Evolutionary conservation across 1,284 basidiomycete species (phyloP).

Genomic region (Cryptococcus maquisensis): DNA sequence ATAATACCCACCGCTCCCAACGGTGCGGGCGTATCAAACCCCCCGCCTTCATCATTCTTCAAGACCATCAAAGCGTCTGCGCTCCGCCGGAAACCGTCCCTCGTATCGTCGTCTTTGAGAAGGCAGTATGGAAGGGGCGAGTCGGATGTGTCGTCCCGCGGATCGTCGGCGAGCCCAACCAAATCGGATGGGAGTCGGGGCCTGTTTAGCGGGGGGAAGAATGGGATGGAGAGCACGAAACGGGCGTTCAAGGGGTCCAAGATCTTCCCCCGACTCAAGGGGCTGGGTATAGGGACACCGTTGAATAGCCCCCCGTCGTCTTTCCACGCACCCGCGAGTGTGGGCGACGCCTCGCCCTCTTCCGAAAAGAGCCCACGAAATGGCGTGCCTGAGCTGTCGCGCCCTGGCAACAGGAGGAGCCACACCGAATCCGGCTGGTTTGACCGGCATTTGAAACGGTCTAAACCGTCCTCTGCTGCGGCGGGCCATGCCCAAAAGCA

Average conservation of each 20-base stretch:
- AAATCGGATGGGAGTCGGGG: slow-evolving; percentile 6
- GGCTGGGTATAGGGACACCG: background rate
- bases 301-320: background rate
- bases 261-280: slow-evolving; percentile 26
- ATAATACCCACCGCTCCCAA: slow-evolving; percentile 23
- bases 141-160: slow-evolving; percentile 14
- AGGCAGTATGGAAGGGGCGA: slow-evolving; percentile 9
- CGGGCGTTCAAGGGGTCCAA: slow-evolving; percentile 32
- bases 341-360: background rate
- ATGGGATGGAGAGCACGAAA: slow-evolving; percentile 30
- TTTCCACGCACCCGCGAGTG: background rate
- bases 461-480: background rate
- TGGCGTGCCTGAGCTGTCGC: background rate
- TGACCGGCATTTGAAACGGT: slow-evolving; percentile 3
- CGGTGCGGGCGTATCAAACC: slow-evolving; percentile 13
- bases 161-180: slow-evolving; percentile 16
- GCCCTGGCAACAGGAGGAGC: slow-evolving; percentile 4
- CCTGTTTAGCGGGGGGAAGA: background rate
- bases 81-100: slow-evolving; percentile 26
- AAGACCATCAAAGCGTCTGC: slow-evolving; percentile 15
- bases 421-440: slow-evolving; percentile 26
- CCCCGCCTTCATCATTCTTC: slow-evolving; percentile 19
- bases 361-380: slow-evolving; percentile 1
- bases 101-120: slow-evolving; percentile 12
- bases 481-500: background rate